Evolutionary conservation across 257 asterid species (phyloP).

Genomic region (Perilla frutescens): DNA sequence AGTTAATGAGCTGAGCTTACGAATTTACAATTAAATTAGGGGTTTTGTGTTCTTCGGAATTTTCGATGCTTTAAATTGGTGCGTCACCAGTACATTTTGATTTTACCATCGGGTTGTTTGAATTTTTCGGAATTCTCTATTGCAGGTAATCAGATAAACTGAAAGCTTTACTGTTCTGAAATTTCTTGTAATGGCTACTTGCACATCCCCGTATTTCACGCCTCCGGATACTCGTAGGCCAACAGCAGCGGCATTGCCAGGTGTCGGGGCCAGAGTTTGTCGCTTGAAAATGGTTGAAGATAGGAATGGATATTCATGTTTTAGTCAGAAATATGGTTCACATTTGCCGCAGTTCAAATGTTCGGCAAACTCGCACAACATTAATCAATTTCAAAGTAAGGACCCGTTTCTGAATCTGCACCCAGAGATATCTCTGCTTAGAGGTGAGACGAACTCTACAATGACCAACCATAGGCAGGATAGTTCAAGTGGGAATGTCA

Average conservation of each 20-base stretch:
- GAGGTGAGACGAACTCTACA: constrained; percentile 70
- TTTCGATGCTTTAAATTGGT: constrained; percentile 18
- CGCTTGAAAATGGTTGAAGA: constrained; percentile 61
- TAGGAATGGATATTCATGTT: constrained; percentile 46
- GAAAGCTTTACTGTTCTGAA: constrained; percentile 29
- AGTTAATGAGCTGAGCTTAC: background rate
- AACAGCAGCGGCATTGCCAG: constrained; percentile 51
- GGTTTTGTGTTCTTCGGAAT: constrained; percentile 10
- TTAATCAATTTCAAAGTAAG: constrained; percentile 67
- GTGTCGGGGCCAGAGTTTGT: constrained; percentile 58
- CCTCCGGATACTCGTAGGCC: constrained; percentile 60
- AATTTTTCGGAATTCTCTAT: background rate
- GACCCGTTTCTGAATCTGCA: constrained; percentile 84
- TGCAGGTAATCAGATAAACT: constrained; percentile 38
- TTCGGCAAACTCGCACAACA: constrained; percentile 64
- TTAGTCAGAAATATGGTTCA: constrained; percentile 43
- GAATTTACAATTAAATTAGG: background rate
- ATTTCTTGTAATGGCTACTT: constrained; percentile 59
- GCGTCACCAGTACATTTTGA: background rate
- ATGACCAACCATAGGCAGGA: constrained; percentile 59
- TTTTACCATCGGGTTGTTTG: constrained; percentile 6
- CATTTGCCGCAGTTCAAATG: constrained; percentile 58
- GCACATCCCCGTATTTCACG: constrained; percentile 60
- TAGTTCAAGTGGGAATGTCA: constrained; percentile 52
- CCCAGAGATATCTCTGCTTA: constrained; percentile 87